phyloP scores from a whole-genome alignment of 2,329 filamentous ascomycete species.

The Trichoderma polysporum region DNA sequence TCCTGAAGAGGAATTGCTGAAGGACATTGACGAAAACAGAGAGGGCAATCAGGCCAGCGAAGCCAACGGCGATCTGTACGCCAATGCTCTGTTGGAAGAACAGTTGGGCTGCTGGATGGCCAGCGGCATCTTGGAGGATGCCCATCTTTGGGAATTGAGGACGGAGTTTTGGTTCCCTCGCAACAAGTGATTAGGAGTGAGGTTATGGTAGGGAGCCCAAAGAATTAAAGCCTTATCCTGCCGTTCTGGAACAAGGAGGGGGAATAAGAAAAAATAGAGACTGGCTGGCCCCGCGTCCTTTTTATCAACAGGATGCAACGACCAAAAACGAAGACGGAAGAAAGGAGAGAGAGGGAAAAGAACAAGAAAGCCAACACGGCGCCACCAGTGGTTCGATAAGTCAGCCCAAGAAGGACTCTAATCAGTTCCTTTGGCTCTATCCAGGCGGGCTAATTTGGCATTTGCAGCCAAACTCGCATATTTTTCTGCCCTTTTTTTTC shows the following conservation, averaged over 20 bases:
- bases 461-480: not conserved
- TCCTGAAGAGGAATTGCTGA: constrained; percentile 76
- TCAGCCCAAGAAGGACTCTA: constrained; percentile 17
- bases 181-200: not conserved
- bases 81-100: constrained; percentile 49
- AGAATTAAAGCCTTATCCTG: not conserved
- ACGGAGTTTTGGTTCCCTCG: no score
- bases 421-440: constrained; percentile 4
- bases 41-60: constrained; percentile 48
- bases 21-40: constrained; percentile 76
- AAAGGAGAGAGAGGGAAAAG: not conserved
- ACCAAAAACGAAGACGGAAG: not conserved
- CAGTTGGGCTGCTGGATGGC: constrained; percentile 50
- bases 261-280: not conserved
- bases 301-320: constrained; percentile 10
- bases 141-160: constrained; percentile 48
- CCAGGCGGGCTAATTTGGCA: not conserved
- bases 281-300: constrained; percentile 1
- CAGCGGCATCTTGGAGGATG: constrained; percentile 51
- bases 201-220: not conserved
- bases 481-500: constrained; percentile 8
- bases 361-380: not conserved
- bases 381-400: constrained; percentile 20
- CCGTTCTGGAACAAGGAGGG: not conserved
- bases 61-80: constrained; percentile 47